Conservation (phyloP, 2,329 filamentous ascomycete genomes). For the Venturiaceae sp. region DNA sequence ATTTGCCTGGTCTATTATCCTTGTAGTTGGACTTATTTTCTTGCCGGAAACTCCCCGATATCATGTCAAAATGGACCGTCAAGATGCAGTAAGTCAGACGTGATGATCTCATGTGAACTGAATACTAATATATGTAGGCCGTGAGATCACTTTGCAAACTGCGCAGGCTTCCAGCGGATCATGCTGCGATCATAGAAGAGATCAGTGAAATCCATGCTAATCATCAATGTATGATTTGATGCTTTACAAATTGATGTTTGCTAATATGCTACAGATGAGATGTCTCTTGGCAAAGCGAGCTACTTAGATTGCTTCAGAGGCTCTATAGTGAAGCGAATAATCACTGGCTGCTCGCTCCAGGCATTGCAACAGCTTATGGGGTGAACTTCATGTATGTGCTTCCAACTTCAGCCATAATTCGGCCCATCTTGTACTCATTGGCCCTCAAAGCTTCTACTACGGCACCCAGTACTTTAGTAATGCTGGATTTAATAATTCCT, state of each 20-base stretch:
- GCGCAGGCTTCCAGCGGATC: constrained; percentile 49
- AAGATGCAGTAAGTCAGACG: constrained; percentile 34
- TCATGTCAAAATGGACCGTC: constrained; percentile 53
- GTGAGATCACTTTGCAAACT: constrained; percentile 52
- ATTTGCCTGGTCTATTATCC: constrained; percentile 60
- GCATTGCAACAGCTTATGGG: constrained; percentile 65
- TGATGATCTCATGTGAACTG: background rate
- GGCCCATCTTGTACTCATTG: background rate
- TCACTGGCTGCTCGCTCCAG: constrained; percentile 66
- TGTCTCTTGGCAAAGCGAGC: constrained; percentile 41
- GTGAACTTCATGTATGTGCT: constrained; percentile 38
- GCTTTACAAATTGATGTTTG: background rate
- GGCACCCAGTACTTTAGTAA: constrained; percentile 28
- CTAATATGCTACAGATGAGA: constrained; percentile 45
- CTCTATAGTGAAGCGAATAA: constrained; percentile 47
- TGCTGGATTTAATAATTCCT: constrained; percentile 39
- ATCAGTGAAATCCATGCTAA: constrained; percentile 55
- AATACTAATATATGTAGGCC: constrained; percentile 28
- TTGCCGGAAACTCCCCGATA: constrained; percentile 71
- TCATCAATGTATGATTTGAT: constrained; percentile 29
- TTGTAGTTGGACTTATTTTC: constrained; percentile 45
- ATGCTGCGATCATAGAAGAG: constrained; percentile 51
- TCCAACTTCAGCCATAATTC: too few species aligned
- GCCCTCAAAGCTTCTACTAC: background rate
- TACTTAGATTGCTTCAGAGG: constrained; percentile 34